Evolutionary conservation across 495 filamentous ascomycete genomes (phyloP).

Genomic region (Daldinia bambusicola): DNA sequence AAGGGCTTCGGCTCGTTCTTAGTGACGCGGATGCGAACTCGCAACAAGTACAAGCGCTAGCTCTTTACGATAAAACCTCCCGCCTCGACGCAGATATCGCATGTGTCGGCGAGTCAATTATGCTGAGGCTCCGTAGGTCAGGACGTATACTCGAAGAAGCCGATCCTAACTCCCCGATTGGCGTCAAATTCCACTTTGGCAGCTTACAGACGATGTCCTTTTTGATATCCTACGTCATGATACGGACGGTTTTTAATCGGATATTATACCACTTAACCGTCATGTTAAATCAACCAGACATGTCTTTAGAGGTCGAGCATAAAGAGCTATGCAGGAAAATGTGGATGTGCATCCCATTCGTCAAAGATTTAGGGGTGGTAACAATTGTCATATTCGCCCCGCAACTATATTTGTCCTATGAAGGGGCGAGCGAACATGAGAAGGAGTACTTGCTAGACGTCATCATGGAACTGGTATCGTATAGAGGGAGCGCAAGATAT

Average conservation of each 20-base stretch:
- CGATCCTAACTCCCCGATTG: slow-evolving; percentile 16
- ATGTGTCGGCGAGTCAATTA: slow-evolving; percentile 14
- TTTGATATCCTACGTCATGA: slow-evolving; percentile 28
- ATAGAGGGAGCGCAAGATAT: slow-evolving; percentile 18
- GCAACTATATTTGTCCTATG: slow-evolving; percentile 22
- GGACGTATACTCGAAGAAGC: slow-evolving; percentile 14
- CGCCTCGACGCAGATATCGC: slow-evolving; percentile 1
- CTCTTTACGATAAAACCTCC: slow-evolving; percentile 9
- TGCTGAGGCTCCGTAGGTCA: neutral
- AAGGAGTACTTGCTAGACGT: slow-evolving; percentile 27
- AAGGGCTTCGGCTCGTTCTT: slow-evolving; percentile 8
- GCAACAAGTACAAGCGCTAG: slow-evolving; percentile 6
- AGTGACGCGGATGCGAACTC: slow-evolving; percentile 14
- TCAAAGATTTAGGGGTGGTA: slow-evolving; percentile 15
- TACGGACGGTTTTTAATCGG: slow-evolving; percentile 23
- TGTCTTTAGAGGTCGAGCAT: slow-evolving; percentile 14
- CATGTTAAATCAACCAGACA: slow-evolving; percentile 13
- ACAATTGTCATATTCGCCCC: neutral
- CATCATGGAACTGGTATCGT: slow-evolving; percentile 3
- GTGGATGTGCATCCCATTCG: slow-evolving; percentile 36
- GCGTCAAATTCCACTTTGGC: slow-evolving; percentile 23
- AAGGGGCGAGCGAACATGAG: slow-evolving; percentile 23
- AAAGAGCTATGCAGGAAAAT: slow-evolving; percentile 10
- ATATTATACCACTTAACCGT: slow-evolving; percentile 3
- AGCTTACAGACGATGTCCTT: slow-evolving; percentile 20